Evolutionary conservation across 805 yeast species (phyloP).

Genomic region (Ogataea nitratoaversa): DNA sequence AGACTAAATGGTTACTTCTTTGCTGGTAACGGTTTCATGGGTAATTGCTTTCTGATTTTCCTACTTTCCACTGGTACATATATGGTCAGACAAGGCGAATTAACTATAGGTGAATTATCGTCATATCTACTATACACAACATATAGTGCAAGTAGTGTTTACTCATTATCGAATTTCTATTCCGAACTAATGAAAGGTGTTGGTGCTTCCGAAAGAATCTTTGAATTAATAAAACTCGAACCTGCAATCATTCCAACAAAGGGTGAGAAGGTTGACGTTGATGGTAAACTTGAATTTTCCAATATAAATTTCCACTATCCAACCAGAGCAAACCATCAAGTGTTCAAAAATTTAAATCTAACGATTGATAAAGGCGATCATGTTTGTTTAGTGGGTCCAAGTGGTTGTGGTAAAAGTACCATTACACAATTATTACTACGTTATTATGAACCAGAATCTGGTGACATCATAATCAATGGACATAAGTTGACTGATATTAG

Average conservation of each 20-base stretch:
- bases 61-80: constrained; percentile 75
- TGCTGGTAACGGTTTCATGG: constrained; percentile 79
- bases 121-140: constrained; percentile 95
- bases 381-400: constrained; percentile 93
- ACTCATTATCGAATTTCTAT: constrained; percentile 86
- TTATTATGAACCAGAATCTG: constrained; percentile 74
- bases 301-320: constrained; percentile 76
- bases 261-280: constrained; percentile 47
- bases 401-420: constrained; percentile 94
- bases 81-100: constrained; percentile 70
- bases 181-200: constrained; percentile 96
- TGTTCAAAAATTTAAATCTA: constrained; percentile 60
- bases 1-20: constrained; percentile 68
- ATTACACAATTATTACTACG: constrained; percentile 74
- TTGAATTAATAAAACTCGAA: constrained; percentile 76
- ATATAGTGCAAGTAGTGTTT: constrained; percentile 88
- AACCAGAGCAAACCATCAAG: constrained; percentile 66
- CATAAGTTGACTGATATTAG: constrained; percentile 60
- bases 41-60: constrained; percentile 76
- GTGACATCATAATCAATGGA: constrained; percentile 62
- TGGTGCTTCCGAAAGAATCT: constrained; percentile 90
- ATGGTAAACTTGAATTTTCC: constrained; percentile 58
- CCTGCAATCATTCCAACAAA: constrained; percentile 65
- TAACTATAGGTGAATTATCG: constrained; percentile 84
- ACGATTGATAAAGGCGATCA: constrained; percentile 76